A percentile compares a stretch with the other conserved stretches of the same genome.
phyloP scores from a whole-genome alignment of 2,329 filamentous ascomycete genomes.

The Geosmithia flava region DNA sequence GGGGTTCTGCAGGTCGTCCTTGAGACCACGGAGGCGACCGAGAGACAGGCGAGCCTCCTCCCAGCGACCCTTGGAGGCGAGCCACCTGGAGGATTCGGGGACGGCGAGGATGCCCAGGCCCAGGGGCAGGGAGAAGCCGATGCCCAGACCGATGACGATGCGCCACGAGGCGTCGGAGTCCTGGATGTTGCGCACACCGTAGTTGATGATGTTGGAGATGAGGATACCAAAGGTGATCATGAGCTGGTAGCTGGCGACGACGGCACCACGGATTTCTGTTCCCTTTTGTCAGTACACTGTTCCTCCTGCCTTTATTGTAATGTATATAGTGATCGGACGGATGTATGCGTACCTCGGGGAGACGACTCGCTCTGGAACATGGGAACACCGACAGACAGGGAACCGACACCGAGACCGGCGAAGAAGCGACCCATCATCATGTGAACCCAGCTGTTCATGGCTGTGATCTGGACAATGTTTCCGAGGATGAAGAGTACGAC shows the following conservation, averaged over 20 bases:
- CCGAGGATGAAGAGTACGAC: slow-evolving; percentile 49
- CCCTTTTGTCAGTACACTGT: neutral
- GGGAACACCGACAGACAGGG: slow-evolving; percentile 51
- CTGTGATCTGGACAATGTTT: slow-evolving; percentile 53
- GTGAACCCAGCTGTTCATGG: slow-evolving; percentile 46
- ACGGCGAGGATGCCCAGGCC: slow-evolving; percentile 38
- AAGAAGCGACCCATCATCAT: slow-evolving; percentile 53
- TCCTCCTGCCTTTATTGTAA: neutral
- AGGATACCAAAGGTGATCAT: slow-evolving; percentile 63
- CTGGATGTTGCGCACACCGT: slow-evolving; percentile 30
- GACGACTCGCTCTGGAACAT: slow-evolving; percentile 56
- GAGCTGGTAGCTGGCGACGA: slow-evolving; percentile 61
- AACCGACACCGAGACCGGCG: slow-evolving; percentile 56
- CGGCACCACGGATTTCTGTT: slow-evolving; percentile 46
- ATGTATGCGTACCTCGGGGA: slow-evolving; percentile 22
- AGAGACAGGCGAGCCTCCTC: slow-evolving; percentile 36
- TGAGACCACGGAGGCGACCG: slow-evolving; percentile 37
- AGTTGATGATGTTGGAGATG: slow-evolving; percentile 41
- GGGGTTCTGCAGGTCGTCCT: slow-evolving; percentile 28
- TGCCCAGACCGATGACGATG: slow-evolving; percentile 45
- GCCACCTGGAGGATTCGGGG: slow-evolving; percentile 45
- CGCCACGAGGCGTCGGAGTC: slow-evolving; percentile 36
- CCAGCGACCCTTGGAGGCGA: slow-evolving; percentile 33
- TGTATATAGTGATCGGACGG: neutral
- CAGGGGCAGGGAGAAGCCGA: slow-evolving; percentile 37